These are phyloP conservation scores for Teunomyces funiuensis DNA, from an alignment of 805 yeast genomes.

Conservation along the genomic window DNA sequence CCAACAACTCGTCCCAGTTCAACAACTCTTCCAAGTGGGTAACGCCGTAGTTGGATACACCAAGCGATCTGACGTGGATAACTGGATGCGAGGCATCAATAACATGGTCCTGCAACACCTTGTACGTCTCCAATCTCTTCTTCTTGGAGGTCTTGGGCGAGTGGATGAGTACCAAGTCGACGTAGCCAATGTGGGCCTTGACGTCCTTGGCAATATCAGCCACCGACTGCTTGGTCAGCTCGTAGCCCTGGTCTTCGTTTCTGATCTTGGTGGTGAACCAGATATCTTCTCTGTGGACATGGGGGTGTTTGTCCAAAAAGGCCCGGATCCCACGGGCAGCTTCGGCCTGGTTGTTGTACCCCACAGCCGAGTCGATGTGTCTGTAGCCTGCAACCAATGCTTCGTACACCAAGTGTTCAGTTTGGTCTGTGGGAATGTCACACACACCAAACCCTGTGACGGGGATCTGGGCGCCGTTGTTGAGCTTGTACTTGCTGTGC, in stretches of 20 bases:
- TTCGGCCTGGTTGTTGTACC: slow-evolving; percentile 64
- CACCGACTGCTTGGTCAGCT: slow-evolving; percentile 30
- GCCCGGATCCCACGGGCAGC: slow-evolving; percentile 57
- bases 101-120: slow-evolving; percentile 73
- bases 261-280: slow-evolving; percentile 39
- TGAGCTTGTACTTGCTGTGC: slow-evolving; percentile 42
- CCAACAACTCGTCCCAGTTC: slow-evolving; percentile 43
- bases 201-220: slow-evolving; percentile 30
- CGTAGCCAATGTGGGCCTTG: slow-evolving; percentile 32
- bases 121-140: slow-evolving; percentile 61
- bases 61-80: slow-evolving; percentile 57
- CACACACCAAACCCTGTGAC: slow-evolving; percentile 58
- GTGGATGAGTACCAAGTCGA: slow-evolving; percentile 47
- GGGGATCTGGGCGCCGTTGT: slow-evolving; percentile 58
- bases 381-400: slow-evolving; percentile 71
- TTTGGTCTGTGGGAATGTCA: slow-evolving; percentile 36
- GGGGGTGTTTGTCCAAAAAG: slow-evolving; percentile 49
- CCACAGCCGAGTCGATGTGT: slow-evolving; percentile 71
- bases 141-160: slow-evolving; percentile 46
- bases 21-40: slow-evolving; percentile 61
- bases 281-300: slow-evolving; percentile 30
- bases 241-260: slow-evolving; percentile 35
- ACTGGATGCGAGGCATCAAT: slow-evolving; percentile 34
- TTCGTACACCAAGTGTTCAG: slow-evolving; percentile 46
- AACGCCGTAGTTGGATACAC: slow-evolving; percentile 74